Evolutionary conservation across 495 filamentous ascomycete genomes (phyloP), one percentile per base, ranked within the genome.

Genomic region (Talaromyces nanjingensis): DNA sequence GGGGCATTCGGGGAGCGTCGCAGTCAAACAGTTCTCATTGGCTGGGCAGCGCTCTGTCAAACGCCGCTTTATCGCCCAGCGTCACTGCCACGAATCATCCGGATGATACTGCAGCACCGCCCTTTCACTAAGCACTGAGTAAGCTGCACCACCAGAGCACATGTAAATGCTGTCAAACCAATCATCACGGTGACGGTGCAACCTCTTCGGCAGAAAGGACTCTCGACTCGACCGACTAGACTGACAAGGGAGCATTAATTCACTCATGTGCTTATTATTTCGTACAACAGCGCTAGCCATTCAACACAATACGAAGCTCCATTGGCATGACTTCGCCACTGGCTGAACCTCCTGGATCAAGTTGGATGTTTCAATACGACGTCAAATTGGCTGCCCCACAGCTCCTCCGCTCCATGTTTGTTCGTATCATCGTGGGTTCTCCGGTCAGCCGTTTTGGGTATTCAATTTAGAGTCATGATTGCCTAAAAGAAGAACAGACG

Each of bases 401-500:
- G 45, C n/a, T 18, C 45, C 2, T 6, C 39, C 14, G 39, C 39
- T 45, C 14, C 39, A 45, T 45, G 39, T 18, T 37, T 11, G 18
- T 20, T 49, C 45, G 18, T 59, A 25, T 25, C 31, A 59, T 59
- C 56, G 27, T 59, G 29, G 16, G 56, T 25, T 31, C 56, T 20
- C 56, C 56, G 56, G 56, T 59, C 56, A 59, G 14, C 55, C 56
- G 56, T 59, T 59, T 59, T 59, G 29, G 56, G 56, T 22, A 37
- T 34, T 34, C 31, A 22, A 20, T 59, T 59, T 37, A 16, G 56
- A 59, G 29, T 18, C 56, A 59, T 6, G 31, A 59, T 37, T 33
- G 49, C 49, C 49, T 54, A 20, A 42, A 42, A 42, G 37, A 42
- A 42, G 37, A 37, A 42, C 14, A 42, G 12, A 37, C 37, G 37